These are phyloP conservation scores for Sclerotinia glacialis DNA, from an alignment of 2,329 filamentous ascomycete genomes.

Conservation along the genomic window DNA sequence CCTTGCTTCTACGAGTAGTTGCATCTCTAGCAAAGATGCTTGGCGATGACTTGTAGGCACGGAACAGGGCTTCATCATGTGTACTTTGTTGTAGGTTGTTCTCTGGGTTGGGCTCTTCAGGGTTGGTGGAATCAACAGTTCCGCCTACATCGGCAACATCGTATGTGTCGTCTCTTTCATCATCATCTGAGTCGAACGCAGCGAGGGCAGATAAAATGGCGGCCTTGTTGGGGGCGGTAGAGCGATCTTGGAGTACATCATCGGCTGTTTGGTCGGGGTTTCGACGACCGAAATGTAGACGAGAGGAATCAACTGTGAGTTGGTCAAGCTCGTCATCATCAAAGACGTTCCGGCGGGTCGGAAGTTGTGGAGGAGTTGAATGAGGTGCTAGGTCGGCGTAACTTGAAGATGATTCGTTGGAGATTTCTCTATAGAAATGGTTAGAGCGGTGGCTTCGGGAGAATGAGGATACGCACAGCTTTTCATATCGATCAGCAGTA, in stretches of 20 bases:
- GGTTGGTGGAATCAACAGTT: conserved; percentile 66
- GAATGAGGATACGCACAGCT: conserved; percentile 38
- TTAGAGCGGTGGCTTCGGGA: conserved; percentile 1
- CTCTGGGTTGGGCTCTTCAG: conserved; percentile 50
- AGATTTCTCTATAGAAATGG: conserved; percentile 28
- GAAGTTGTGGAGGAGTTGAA: conserved; percentile 56
- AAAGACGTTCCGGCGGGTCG: conserved; percentile 68
- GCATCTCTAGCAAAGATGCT: conserved; percentile 69
- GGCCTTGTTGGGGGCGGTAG: conserved; percentile 69
- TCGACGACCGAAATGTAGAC: conserved; percentile 76
- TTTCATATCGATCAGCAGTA: conserved; percentile 60
- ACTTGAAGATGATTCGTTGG: conserved; percentile 29
- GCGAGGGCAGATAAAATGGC: conserved; percentile 85
- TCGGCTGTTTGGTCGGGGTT: conserved; percentile 65
- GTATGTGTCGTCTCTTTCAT: conserved; percentile 96
- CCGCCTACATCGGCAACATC: conserved; percentile 90
- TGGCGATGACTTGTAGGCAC: conserved; percentile 63
- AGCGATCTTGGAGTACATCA: conserved; percentile 63
- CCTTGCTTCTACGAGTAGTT: conserved; percentile 62
- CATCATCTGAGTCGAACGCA: conserved; percentile 88
- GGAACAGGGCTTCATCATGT: conserved; percentile 72
- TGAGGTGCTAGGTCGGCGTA: conserved; percentile 53
- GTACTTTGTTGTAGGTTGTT: conserved; percentile 45
- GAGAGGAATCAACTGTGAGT: conserved; percentile 62
- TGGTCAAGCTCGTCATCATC: conserved; percentile 78